Evolutionary conservation across 345 rosid species (phyloP), one percentile per base, ranked within the genome.

Genomic region (Capsella bursapastoris): DNA sequence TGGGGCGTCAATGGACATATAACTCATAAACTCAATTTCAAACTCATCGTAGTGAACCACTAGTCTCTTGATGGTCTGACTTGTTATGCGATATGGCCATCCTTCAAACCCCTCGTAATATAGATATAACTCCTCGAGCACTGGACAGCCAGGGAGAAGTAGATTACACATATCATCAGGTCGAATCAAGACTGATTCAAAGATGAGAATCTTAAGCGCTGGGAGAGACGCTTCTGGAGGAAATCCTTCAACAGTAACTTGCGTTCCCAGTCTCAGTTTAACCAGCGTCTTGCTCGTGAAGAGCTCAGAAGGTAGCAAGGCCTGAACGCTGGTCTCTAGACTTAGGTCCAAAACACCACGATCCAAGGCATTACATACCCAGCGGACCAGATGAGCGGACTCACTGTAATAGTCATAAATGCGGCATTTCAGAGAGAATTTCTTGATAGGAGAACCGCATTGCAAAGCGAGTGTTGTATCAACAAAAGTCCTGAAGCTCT

Each of bases 201-300:
- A 6, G 40, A 5, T 37, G 18, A 60, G 68, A 15, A 1, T 25
- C 52, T 61, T 71, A 11, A 72, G 76, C 10, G 76, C 7, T 15
- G 69, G 70, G 16, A 62, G 63, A 3, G 27, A 72, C 34, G 52
- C 25, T 41, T 55, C 2, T 51, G 53, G 1, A 52, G 35, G 55
- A 31, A 51, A 1, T 0, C 4, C 5, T 0, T 2, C 56, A 29
- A 16, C 2, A 16, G 1, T 0, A 3, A 2, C 7, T 3, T 0
- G 18, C 0, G 68, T 50, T 11, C 61, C 68, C 11, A 71, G 40
- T 2, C 44, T 27, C 16, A 71, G 68, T 41, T 60, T 71, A 38
- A 71, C 75, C 8, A 71, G 41, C 0, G 68, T 49, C 3, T n/a
- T 71, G 75, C 67, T 25, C 11, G 0, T 10, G 0, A 27, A 37